Evolutionary conservation across 805 yeast species (phyloP), one percentile per base, ranked within the genome.

Genomic region (Yamadazyma akitaensis): DNA sequence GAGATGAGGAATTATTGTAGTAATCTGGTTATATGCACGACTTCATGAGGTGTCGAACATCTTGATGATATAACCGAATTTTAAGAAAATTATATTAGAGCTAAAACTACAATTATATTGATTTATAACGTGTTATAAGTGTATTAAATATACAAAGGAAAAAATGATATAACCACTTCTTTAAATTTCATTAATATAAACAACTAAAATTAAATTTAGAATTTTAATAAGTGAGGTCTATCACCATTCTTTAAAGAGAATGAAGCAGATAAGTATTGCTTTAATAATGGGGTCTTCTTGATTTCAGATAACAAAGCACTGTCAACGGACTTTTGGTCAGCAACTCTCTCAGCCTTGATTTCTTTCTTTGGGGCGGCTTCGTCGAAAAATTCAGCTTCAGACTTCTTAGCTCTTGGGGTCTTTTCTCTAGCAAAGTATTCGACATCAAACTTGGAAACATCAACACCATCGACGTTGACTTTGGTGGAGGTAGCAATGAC

Each of bases 211-310:
- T 42, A 45, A 53, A 54, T 63, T 85, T 90, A 92, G 78, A 94
- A 92, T 82, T 88, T 89, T 85, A 94, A 88, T 73, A 87, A 84
- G 78, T 92, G 98, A 69, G 98, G 99, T 77, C 80, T 89, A 83
- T 92, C 99, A 77, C 98, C 98, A 78, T 81, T 83, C 87, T 89
- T 91, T 78, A 94, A 85, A 63, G 97, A 86, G 91, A 92, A 92
- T 61, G 96, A 79, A 64, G 97, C 73, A 62, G 96, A 85, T 72
- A 92, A 84, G 87, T 92, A 92, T 80, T 91, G 96, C 78, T 89
- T 88, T 76, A 92, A 86, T 72, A 89, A 82, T 73, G 97, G 96
- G 67, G 96, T 90, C 82, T 90, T 88, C 85, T 91, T 90, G 81
- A 94, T 87, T 79, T 88, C 94, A 65, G 92, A 77, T 68, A 94